A percentile compares a stretch with the other conserved stretches of the same genome.
Conservation (phyloP, 345 rosid genomes). For the Acer negundo region DNA sequence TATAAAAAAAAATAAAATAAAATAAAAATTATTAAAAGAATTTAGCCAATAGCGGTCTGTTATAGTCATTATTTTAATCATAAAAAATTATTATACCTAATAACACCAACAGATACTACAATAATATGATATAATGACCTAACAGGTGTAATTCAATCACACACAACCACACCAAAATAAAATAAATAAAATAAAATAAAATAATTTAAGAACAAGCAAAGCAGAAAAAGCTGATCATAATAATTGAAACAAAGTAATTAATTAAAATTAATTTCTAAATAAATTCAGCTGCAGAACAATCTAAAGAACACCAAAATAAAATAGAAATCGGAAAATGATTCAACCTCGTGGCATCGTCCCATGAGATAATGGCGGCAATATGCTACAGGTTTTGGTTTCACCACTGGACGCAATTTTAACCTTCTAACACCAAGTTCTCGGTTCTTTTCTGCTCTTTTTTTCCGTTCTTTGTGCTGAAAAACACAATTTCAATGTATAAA, state of each 20-base stretch:
- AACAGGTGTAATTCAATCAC: background rate
- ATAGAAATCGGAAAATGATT: constrained; percentile 10
- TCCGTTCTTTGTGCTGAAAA: constrained; percentile 62
- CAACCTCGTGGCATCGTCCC: constrained; percentile 86
- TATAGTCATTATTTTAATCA: background rate
- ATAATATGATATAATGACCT: background rate
- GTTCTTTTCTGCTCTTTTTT: constrained; percentile 75
- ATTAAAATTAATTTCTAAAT: background rate
- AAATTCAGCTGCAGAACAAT: constrained; percentile 1
- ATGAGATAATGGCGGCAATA: constrained; percentile 74
- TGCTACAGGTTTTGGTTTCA: constrained; percentile 55
- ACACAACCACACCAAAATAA: background rate
- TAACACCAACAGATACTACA: background rate
- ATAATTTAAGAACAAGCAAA: background rate
- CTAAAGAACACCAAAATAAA: background rate
- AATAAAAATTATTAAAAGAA: background rate
- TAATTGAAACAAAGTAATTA: background rate
- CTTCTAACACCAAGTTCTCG: constrained; percentile 79
- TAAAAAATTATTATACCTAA: background rate
- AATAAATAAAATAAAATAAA: background rate
- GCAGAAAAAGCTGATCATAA: background rate
- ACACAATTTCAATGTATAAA: constrained; percentile 18
- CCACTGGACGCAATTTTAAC: constrained; percentile 64
- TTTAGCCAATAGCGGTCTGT: background rate
- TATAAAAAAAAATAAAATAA: background rate